Evolutionary conservation across 192 early-diverging fungal genomes (phyloP).

Genomic region (Coemansia sp.): DNA sequence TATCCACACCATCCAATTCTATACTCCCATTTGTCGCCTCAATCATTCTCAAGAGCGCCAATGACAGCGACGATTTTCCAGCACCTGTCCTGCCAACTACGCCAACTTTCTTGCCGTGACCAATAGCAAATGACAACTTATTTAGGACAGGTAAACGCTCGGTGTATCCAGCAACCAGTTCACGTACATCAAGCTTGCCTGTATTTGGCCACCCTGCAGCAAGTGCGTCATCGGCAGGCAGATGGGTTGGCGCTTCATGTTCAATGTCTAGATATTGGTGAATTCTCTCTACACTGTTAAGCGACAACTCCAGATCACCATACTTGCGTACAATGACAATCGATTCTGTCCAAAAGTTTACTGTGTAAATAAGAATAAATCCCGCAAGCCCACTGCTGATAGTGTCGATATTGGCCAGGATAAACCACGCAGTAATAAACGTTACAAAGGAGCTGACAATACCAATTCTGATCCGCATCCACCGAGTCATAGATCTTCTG

Average conservation of each 20-base stretch:
- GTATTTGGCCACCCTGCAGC: slow-evolving; percentile 62
- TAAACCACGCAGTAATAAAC: slow-evolving; percentile 64
- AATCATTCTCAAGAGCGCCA: slow-evolving; percentile 72
- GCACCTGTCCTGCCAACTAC: slow-evolving; percentile 86
- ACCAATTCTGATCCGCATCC: slow-evolving; percentile 80
- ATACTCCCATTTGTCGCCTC: slow-evolving; percentile 64
- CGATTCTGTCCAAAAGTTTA: slow-evolving; percentile 74
- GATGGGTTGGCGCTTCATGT: slow-evolving; percentile 63
- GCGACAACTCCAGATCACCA: slow-evolving; percentile 70
- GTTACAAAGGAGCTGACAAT: slow-evolving; percentile 68
- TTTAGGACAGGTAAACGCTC: slow-evolving; percentile 59
- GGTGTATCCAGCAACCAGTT: slow-evolving; percentile 69
- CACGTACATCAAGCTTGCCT: slow-evolving; percentile 66
- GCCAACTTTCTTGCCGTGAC: slow-evolving; percentile 75
- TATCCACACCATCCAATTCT: slow-evolving; percentile 74
- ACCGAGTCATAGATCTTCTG: slow-evolving; percentile 73
- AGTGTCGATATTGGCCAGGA: slow-evolving; percentile 54
- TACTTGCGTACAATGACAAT: slow-evolving; percentile 72
- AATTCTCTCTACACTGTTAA: slow-evolving; percentile 79
- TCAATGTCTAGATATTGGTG: slow-evolving; percentile 76
- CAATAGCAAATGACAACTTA: slow-evolving; percentile 66
- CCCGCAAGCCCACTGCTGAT: slow-evolving; percentile 86
- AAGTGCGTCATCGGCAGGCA: slow-evolving; percentile 55
- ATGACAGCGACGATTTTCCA: slow-evolving; percentile 68
- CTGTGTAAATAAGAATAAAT: slow-evolving; percentile 74